Conservation (phyloP, 331 rosid genomes). For the Dryas integrifolia region DNA sequence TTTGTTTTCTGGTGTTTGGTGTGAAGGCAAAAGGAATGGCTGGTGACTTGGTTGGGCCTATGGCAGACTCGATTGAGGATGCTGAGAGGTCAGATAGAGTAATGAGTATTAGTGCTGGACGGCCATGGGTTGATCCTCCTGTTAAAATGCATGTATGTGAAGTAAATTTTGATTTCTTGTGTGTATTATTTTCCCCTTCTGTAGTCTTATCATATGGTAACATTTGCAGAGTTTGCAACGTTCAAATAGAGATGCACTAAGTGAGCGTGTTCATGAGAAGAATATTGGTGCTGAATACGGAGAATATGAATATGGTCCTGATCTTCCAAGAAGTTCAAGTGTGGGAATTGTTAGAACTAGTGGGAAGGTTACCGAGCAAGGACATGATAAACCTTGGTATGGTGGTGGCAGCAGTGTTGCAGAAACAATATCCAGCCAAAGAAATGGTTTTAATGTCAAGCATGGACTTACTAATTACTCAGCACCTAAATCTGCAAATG, state of each 20-base stretch:
- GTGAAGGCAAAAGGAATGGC: slow-evolving; percentile 62
- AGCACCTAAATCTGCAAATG: slow-evolving; percentile 50
- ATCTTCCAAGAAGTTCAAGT: slow-evolving; percentile 46
- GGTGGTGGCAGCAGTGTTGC: slow-evolving; percentile 45
- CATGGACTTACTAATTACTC: slow-evolving; percentile 51
- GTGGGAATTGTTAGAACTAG: slow-evolving; percentile 47
- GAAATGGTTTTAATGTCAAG: slow-evolving; percentile 62
- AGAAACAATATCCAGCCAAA: slow-evolving; percentile 60
- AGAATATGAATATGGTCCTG: slow-evolving; percentile 58
- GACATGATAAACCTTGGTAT: slow-evolving; percentile 55
- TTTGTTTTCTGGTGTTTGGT: slow-evolving; percentile 14
- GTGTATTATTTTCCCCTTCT: slow-evolving; percentile 2
- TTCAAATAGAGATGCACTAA: slow-evolving; percentile 45
- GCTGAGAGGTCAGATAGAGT: slow-evolving; percentile 46
- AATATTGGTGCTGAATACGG: slow-evolving; percentile 48
- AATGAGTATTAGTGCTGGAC: slow-evolving; percentile 44
- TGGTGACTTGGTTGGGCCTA: slow-evolving; percentile 49
- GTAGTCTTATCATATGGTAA: slow-evolving; percentile 18
- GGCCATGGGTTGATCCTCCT: slow-evolving; percentile 66
- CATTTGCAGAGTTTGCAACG: slow-evolving; percentile 63
- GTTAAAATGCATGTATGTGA: slow-evolving; percentile 51
- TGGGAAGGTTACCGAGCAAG: slow-evolving; percentile 52
- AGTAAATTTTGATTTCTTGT: slow-evolving; percentile 15
- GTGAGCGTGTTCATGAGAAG: slow-evolving; percentile 63
- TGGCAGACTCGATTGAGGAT: slow-evolving; percentile 50